A percentile compares a stretch with the other conserved stretches of the same genome.
Conservation (phyloP, 352 stramenopile genomes). For the Pythium biforme region DNA sequence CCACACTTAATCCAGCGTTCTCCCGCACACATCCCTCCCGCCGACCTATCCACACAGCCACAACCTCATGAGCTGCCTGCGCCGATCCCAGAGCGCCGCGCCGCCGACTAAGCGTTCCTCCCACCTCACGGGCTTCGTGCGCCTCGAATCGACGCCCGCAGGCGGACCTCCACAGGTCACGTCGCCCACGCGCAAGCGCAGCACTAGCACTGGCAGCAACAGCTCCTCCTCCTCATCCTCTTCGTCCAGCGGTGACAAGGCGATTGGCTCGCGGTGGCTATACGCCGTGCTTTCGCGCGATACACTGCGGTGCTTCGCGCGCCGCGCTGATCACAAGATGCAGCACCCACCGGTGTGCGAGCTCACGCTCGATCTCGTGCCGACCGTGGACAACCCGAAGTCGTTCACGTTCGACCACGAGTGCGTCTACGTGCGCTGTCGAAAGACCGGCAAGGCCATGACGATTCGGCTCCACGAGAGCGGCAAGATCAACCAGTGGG, state of each 20-base stretch:
- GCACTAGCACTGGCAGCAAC: constrained; percentile 25
- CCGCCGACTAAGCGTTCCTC: constrained; percentile 24
- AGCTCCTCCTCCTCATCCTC: neutral
- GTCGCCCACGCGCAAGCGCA: constrained; percentile 26
- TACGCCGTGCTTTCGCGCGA: constrained; percentile 31
- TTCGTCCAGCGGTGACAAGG: constrained; percentile 8
- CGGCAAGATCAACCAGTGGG: constrained; percentile 33
- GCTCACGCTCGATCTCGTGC: constrained; percentile 25
- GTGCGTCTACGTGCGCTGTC: constrained; percentile 29
- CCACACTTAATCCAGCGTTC: constrained; percentile 6
- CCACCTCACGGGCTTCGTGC: constrained; percentile 28
- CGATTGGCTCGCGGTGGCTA: constrained; percentile 23
- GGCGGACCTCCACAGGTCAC: constrained; percentile 3
- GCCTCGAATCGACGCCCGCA: constrained; percentile 15
- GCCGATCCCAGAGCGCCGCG: constrained; percentile 26
- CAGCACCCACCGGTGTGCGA: constrained; percentile 25
- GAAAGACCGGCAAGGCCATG: constrained; percentile 17
- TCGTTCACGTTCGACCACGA: constrained; percentile 30
- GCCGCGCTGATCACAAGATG: constrained; percentile 31
- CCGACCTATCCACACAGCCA: constrained; percentile 2
- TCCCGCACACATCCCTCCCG: neutral
- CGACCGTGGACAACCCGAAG: constrained; percentile 23
- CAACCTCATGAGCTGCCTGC: constrained; percentile 24
- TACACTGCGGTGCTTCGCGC: constrained; percentile 26
- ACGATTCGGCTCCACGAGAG: constrained; percentile 29